Percentiles rank a stretch among this genome's conserved stretches.
These are phyloP conservation scores for Glutinoglossum americanum DNA, from an alignment of 495 filamentous ascomycete genomes.

Conservation along the genomic window DNA sequence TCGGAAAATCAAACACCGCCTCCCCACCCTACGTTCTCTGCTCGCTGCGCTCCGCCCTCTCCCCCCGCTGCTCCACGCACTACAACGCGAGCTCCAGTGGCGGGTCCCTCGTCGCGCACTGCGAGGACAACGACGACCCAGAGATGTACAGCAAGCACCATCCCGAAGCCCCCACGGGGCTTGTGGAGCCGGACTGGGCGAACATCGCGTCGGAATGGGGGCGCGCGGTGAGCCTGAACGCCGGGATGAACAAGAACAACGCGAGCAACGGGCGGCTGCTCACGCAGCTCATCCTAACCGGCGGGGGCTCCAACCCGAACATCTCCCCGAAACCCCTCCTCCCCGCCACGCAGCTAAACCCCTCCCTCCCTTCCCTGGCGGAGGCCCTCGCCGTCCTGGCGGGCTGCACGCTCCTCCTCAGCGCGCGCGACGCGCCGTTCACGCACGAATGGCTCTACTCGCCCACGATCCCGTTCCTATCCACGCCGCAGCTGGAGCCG, in stretches of 20 bases:
- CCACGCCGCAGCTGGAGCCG: slow-evolving; percentile 21
- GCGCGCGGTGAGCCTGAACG: slow-evolving; percentile 31
- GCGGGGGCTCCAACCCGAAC: background rate
- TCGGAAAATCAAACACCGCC: slow-evolving; percentile 26
- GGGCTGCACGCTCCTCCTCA: slow-evolving; percentile 37
- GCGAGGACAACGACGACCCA: slow-evolving; percentile 29
- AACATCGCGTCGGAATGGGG: slow-evolving; percentile 36
- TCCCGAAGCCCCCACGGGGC: slow-evolving; percentile 16
- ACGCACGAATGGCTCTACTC: slow-evolving; percentile 16
- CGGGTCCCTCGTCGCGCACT: slow-evolving; percentile 28
- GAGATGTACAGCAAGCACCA: slow-evolving; percentile 27
- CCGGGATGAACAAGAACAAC: slow-evolving; percentile 33
- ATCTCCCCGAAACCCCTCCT: slow-evolving; percentile 2
- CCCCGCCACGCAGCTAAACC: slow-evolving; percentile 13
- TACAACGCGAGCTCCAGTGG: slow-evolving; percentile 37
- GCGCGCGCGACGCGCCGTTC: slow-evolving; percentile 15
- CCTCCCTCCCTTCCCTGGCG: slow-evolving; percentile 33
- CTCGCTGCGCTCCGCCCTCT: slow-evolving; percentile 31
- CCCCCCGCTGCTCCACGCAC: slow-evolving; percentile 36
- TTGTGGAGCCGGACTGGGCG: slow-evolving; percentile 29
- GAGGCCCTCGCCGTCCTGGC: slow-evolving; percentile 48
- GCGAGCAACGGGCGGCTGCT: slow-evolving; percentile 42
- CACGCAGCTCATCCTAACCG: slow-evolving; percentile 29
- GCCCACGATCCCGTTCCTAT: slow-evolving; percentile 17
- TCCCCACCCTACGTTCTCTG: slow-evolving; percentile 35